Conservation (phyloP, 2,329 filamentous ascomycete genomes). For the Penicillium janthinellum region DNA sequence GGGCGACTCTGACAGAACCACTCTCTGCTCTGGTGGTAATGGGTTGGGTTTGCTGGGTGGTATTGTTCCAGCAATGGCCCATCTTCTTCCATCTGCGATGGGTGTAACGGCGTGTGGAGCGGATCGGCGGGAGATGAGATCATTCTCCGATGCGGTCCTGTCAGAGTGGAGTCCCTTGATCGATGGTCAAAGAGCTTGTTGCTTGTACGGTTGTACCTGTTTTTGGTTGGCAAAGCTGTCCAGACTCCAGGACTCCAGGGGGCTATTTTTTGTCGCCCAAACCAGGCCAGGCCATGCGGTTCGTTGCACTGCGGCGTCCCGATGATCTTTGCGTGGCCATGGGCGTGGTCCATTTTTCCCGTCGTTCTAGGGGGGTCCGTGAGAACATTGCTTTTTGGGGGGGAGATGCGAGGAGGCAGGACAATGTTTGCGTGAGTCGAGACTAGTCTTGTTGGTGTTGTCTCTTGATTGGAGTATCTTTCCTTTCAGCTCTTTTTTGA, state of each 20-base stretch:
- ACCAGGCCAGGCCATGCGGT: not conserved
- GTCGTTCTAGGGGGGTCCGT: too few species aligned
- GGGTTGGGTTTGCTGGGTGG: slow-evolving; percentile 1
- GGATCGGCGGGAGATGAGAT: slow-evolving; percentile 19
- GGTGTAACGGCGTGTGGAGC: slow-evolving; percentile 4
- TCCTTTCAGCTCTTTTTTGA: not conserved
- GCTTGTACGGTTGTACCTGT: not conserved
- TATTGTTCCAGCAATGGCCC: slow-evolving; percentile 15
- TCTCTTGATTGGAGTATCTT: not conserved
- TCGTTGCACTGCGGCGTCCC: not conserved
- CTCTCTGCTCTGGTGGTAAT: not conserved
- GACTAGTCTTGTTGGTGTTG: not conserved
- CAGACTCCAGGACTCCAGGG: too few species aligned
- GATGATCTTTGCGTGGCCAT: not conserved
- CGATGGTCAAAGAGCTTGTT: not conserved
- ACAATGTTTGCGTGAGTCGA: not conserved
- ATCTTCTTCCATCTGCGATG: not conserved
- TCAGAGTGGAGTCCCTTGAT: not conserved
- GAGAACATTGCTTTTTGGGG: not conserved
- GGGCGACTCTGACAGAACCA: not conserved
- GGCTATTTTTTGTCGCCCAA: too few species aligned
- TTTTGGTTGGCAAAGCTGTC: not conserved
- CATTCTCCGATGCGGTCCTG: slow-evolving; percentile 8
- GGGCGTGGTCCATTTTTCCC: not conserved
- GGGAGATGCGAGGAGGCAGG: too few species aligned